Evolutionary conservation across 164 flowering plant genomes (phyloP).

Genomic region (Santalum album): DNA sequence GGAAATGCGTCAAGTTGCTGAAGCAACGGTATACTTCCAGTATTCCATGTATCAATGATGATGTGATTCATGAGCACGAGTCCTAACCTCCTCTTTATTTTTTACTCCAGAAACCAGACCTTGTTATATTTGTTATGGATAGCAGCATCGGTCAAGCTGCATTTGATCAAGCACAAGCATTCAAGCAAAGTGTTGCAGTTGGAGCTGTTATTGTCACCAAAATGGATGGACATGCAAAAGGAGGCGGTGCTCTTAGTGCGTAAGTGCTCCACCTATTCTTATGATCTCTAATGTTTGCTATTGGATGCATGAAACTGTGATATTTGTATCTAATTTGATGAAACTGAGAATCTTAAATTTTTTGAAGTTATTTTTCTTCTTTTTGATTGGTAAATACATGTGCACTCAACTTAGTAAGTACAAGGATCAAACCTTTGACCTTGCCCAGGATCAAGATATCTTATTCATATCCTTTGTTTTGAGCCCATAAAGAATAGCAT

Average conservation of each 20-base stretch:
- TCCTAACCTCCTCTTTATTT: constrained; percentile 5
- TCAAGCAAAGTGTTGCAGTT: constrained; percentile 92
- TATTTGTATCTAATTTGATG: not conserved
- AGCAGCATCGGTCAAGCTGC: constrained; percentile 99
- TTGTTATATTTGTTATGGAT: constrained; percentile 96
- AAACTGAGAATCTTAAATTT: not conserved
- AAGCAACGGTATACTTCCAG: constrained; percentile 63
- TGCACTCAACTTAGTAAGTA: too few relatives aligned
- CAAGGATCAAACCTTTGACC: too few relatives aligned
- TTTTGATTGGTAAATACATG: too few relatives aligned
- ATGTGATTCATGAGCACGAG: not conserved
- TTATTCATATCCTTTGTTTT: too few relatives aligned
- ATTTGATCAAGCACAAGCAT: constrained; percentile 98
- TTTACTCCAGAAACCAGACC: constrained; percentile 86
- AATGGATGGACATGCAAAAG: constrained; percentile 90
- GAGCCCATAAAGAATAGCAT: too few relatives aligned
- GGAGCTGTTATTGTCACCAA: constrained; percentile 95
- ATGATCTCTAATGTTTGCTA: not conserved
- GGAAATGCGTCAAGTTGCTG: constrained; percentile 99
- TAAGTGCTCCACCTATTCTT: constrained; percentile 29
- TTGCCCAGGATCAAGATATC: not conserved
- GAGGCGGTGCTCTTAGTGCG: constrained; percentile 95
- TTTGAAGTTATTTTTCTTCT: not conserved
- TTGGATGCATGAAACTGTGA: not conserved
- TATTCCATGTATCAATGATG: not conserved